Evolutionary conservation across 1,139 yeast genomes (phyloP).

Genomic region (Pichia sp.): DNA sequence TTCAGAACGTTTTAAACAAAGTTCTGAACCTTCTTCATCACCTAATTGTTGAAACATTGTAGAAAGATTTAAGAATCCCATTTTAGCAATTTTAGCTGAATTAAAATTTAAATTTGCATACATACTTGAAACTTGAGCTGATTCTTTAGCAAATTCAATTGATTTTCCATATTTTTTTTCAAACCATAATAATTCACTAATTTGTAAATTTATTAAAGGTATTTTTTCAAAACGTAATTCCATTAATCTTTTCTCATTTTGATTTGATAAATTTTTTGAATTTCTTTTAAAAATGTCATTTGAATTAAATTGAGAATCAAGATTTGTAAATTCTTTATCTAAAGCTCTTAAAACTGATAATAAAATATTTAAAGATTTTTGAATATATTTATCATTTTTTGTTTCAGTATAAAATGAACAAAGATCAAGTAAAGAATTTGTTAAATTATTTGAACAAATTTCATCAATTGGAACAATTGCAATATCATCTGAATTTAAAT

Average conservation of each 20-base stretch:
- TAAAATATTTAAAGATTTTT: constrained; percentile 23
- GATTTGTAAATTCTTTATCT: constrained; percentile 20
- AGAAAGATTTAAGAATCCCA: constrained; percentile 33
- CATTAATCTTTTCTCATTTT: constrained; percentile 19
- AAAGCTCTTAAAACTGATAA: constrained; percentile 26
- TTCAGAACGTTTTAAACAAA: constrained; percentile 25
- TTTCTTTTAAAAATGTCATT: constrained; percentile 15
- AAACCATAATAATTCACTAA: constrained; percentile 63
- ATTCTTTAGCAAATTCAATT: constrained; percentile 58
- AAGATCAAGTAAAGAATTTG: constrained; percentile 27
- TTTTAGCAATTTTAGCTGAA: constrained; percentile 36
- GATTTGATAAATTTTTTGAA: constrained; percentile 11
- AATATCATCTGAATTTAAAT: constrained; percentile 12
- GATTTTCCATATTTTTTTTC: constrained; percentile 49
- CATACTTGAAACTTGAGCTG: constrained; percentile 32
- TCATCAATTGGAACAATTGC: constrained; percentile 23
- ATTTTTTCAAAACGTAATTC: constrained; percentile 27
- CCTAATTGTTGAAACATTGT: constrained; percentile 36
- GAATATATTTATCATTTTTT: constrained; percentile 17
- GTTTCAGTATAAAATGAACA: constrained; percentile 25
- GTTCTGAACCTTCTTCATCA: constrained; percentile 28
- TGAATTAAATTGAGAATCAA: constrained; percentile 18
- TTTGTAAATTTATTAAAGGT: constrained; percentile 47
- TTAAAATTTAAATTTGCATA: constrained; percentile 32
- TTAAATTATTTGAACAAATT: constrained; percentile 19